Base-by-base conservation (phyloP, 2,329 filamentous ascomycete species). In the Colletotrichum aenigma region DNA sequence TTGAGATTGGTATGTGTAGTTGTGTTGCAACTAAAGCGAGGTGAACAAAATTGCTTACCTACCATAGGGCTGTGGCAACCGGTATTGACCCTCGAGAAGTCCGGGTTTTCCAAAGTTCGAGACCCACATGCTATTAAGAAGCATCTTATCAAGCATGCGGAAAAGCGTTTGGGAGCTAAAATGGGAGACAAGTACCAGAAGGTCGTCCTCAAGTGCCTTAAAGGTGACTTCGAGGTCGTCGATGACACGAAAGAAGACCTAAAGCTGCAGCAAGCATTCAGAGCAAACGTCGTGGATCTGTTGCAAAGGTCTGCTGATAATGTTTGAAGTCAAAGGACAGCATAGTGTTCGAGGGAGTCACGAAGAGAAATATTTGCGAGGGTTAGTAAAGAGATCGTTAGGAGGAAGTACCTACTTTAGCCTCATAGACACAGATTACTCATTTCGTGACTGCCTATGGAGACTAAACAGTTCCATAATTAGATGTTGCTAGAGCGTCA, bases 271-370 rank as follows among this genome's bases (percentile, higher is more conserved):
- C 56, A 60, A n/a, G 26, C 56, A 30, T 12, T 60, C 55, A 60
- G 55, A 18, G 16, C 8, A 4, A 16, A 30, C 3, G 26, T 60
- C 0, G 26, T 60, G 12, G 9, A 60, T n/a, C 16, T 21, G 18
- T 30, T 60, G 56, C 56, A 60, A n/a, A 10, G 7, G 9, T 18
- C 56, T 0, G 18, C 56, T 18, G 16, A 60, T 28, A 60, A n/a
- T 30, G 2, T 60, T 60, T 21, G 6, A 52, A 21, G 10, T 6
- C 10, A 52, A 4, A 7, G 6, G 43, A 12, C n/a, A 48, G 1
- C 10, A 48, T 1, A 6, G 1, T 18, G 0, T 43, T 0, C n/a
- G 3, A n/a, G 9, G 8, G 4, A 43, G 3, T 1, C 5, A 43
- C 9, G 2, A 10, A 3, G 38, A n/a, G 38, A 43, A n/a, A n/a